A percentile compares a stretch with the other conserved stretches of the same genome.
phyloP scores from a whole-genome alignment of 2,329 filamentous ascomycete genomes.

The Penicillium sp. region DNA sequence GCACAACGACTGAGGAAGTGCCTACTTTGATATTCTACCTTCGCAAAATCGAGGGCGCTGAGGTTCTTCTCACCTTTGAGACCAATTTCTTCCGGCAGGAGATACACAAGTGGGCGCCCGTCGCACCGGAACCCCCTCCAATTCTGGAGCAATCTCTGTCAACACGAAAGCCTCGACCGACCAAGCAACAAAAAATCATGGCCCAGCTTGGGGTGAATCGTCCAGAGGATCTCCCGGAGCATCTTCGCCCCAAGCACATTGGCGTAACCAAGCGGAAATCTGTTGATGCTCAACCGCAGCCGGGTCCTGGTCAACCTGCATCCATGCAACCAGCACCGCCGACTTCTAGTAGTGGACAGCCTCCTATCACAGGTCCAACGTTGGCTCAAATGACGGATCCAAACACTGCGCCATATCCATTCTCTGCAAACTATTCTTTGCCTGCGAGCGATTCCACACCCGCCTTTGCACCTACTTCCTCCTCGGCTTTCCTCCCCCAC shows the following conservation, averaged over 20 bases:
- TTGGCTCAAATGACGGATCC: conserved; percentile 34
- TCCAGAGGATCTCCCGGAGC: conserved; percentile 82
- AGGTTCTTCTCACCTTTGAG: conserved; percentile 85
- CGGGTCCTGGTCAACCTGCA: conserved; percentile 21
- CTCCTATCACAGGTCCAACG: conserved; percentile 33
- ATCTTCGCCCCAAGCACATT: conserved; percentile 74
- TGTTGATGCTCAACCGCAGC: conserved; percentile 43
- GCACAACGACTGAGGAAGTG: conserved; percentile 79
- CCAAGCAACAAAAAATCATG: conserved; percentile 94
- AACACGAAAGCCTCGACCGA: conserved; percentile 91
- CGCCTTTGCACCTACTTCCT: conserved; percentile 36
- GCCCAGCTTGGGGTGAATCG: conserved; percentile 83
- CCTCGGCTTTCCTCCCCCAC: conserved; percentile 40
- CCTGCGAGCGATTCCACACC: conserved; percentile 37
- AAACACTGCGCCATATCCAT: conserved; percentile 35
- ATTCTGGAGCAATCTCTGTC: conserved; percentile 84
- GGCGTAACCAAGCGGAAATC: conserved; percentile 68
- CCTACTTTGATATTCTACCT: conserved; percentile 92
- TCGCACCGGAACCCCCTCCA: conserved; percentile 81
- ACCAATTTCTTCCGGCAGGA: conserved; percentile 98
- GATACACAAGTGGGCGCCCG: conserved; percentile 89
- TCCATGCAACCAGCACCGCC: conserved; percentile 33
- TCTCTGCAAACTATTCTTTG: conserved; percentile 41
- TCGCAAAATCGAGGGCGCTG: conserved; percentile 93
- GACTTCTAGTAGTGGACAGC: conserved; percentile 31